phyloP scores from a whole-genome alignment of 179 eudicot genomes.

The Beta lomatogona region DNA sequence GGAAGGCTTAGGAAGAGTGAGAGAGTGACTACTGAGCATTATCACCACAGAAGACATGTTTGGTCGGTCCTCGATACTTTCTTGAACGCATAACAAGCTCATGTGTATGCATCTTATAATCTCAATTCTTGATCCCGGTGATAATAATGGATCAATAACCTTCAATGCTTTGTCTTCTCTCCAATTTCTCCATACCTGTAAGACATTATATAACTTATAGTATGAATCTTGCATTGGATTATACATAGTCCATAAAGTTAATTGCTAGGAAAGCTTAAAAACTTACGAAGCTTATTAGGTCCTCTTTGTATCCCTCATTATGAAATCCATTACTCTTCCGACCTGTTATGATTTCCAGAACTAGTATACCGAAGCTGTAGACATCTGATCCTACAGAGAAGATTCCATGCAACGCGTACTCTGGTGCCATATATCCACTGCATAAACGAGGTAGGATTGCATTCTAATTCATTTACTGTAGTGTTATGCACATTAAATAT shows the following conservation, averaged over 20 bases:
- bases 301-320: constrained; percentile 7
- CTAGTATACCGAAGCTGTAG: constrained; percentile 27
- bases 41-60: constrained; percentile 36
- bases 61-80: constrained; percentile 37
- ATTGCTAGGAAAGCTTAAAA: neutral
- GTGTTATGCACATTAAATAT: too few relatives aligned
- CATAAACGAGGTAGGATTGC: neutral
- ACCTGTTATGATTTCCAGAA: constrained; percentile 31
- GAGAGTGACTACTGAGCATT: constrained; percentile 35
- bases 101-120: constrained; percentile 45
- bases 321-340: constrained; percentile 7
- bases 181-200: constrained; percentile 65
- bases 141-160: constrained; percentile 37
- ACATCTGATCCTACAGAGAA: constrained; percentile 29
- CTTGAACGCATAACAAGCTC: constrained; percentile 54
- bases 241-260: neutral
- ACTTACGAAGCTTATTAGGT: constrained; percentile 35
- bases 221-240: neutral
- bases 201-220: neutral
- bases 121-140: constrained; percentile 12
- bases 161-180: constrained; percentile 24
- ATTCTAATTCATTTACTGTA: neutral
- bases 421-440: constrained; percentile 37
- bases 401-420: constrained; percentile 26
- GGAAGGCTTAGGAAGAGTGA: constrained; percentile 32